Evolutionary conservation across 176 grass and related monocot genomes (phyloP).

Genomic region (Ananas comosus): DNA sequence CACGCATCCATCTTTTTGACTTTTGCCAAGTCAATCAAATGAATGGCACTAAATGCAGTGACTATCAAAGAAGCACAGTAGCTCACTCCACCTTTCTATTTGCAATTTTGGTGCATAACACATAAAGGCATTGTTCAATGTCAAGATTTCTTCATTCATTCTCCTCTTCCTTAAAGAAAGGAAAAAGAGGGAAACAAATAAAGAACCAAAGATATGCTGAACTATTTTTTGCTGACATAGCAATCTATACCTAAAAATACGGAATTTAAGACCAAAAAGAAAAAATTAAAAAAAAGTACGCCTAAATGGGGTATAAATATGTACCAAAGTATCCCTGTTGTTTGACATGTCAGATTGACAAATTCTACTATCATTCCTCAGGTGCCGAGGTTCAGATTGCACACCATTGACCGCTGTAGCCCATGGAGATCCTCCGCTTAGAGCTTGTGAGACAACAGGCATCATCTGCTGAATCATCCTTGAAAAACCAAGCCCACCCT

Average conservation of each 20-base stretch:
- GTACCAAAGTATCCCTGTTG: slow-evolving; percentile 30
- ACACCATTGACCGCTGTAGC: slow-evolving; percentile 19
- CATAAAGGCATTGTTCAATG: too few species aligned
- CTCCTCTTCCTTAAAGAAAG: too few species aligned
- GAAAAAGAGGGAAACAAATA: too few species aligned
- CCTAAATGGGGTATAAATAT: background rate
- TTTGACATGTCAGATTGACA: background rate
- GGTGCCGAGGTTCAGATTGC: slow-evolving; percentile 21
- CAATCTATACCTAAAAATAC: background rate
- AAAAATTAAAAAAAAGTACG: slow-evolving; percentile 8
- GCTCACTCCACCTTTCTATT: too few species aligned
- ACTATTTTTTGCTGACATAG: too few species aligned
- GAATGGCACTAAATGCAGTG: too few species aligned
- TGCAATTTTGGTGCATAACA: too few species aligned
- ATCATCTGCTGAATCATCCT: slow-evolving; percentile 94
- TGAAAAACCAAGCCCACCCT: slow-evolving; percentile 66
- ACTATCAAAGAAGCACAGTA: too few species aligned
- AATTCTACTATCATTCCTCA: slow-evolving; percentile 9
- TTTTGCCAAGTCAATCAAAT: too few species aligned
- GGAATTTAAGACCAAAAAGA: background rate
- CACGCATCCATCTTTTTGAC: too few species aligned
- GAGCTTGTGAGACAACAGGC: slow-evolving; percentile 76
- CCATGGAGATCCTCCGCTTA: slow-evolving; percentile 33
- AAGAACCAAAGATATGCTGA: too few species aligned
- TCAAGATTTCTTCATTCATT: too few species aligned